Conservation (phyloP, 2,329 filamentous ascomycete genomes). For the Colletotrichum phormii region DNA sequence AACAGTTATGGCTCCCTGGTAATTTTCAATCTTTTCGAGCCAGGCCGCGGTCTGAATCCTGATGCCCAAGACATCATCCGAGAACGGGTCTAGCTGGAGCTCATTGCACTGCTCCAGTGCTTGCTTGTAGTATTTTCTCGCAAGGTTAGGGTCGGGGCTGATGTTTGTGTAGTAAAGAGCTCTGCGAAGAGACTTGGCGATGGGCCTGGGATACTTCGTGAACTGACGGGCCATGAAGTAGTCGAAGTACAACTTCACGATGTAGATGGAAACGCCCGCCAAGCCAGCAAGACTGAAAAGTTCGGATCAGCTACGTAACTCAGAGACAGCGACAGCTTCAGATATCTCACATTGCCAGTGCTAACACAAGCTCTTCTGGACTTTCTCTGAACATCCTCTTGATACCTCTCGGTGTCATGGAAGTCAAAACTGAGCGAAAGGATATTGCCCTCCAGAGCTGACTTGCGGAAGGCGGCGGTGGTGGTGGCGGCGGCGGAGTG, state of each 20-base stretch:
- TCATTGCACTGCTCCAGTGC: constrained; percentile 81
- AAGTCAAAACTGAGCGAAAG: constrained; percentile 48
- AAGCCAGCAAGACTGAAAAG: constrained; percentile 49
- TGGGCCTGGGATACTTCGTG: constrained; percentile 72
- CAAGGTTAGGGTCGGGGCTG: constrained; percentile 78
- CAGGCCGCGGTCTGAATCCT: constrained; percentile 84
- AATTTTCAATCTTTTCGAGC: constrained; percentile 81
- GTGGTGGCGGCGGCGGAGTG: constrained; percentile 42
- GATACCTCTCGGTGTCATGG: constrained; percentile 53
- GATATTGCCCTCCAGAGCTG: constrained; percentile 48
- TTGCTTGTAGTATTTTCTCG: constrained; percentile 85
- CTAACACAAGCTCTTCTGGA: constrained; percentile 57
- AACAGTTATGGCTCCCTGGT: constrained; percentile 78
- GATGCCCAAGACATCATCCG: constrained; percentile 90
- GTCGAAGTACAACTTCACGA: constrained; percentile 60
- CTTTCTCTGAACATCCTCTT: constrained; percentile 53
- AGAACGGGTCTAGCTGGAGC: constrained; percentile 85
- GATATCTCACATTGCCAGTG: constrained; percentile 52
- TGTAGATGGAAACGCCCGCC: constrained; percentile 50
- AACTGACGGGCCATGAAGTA: constrained; percentile 68
- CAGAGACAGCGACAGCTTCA: neutral
- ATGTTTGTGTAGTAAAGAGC: constrained; percentile 90
- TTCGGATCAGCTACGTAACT: constrained; percentile 38
- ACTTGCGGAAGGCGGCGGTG: constrained; percentile 40
- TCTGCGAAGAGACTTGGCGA: constrained; percentile 82